A percentile compares a stretch with the other conserved stretches of the same genome.
These are phyloP conservation scores for Tanacetum coccineum DNA, from an alignment of 129 eudicot species.

Conservation along the genomic window DNA sequence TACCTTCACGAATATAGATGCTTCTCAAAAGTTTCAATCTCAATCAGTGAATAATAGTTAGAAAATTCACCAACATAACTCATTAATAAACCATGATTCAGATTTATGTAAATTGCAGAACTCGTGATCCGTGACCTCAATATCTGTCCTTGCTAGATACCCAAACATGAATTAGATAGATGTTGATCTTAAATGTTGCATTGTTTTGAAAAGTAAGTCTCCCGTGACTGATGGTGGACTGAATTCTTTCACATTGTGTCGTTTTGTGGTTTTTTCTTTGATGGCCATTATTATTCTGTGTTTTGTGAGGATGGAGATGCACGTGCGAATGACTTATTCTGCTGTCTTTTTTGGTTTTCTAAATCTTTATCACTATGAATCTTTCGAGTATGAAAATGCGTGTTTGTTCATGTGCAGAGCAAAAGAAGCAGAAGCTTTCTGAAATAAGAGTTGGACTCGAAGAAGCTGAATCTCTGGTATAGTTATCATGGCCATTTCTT, in stretches of 20 bases:
- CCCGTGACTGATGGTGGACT: not conserved
- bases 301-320: not conserved
- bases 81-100: not conserved
- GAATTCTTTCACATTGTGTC: not conserved
- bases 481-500: not conserved
- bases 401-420: conserved; percentile 4
- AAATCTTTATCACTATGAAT: not conserved
- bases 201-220: not conserved
- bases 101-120: not conserved
- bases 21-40: not conserved
- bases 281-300: not conserved
- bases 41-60: not conserved
- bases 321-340: not conserved
- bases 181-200: not conserved
- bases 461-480: conserved; percentile 18
- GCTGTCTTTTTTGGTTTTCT: not conserved
- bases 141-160: not conserved
- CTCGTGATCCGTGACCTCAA: not conserved
- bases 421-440: conserved; percentile 17
- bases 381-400: not conserved
- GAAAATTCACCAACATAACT: not conserved
- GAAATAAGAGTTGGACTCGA: conserved; percentile 16
- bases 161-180: not conserved
- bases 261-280: not conserved
- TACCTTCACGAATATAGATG: not conserved